Evolutionary conservation across 1,284 basidiomycete species (phyloP), one percentile per base, ranked within the genome.

Genomic region (Moesziomyces aphidis): DNA sequence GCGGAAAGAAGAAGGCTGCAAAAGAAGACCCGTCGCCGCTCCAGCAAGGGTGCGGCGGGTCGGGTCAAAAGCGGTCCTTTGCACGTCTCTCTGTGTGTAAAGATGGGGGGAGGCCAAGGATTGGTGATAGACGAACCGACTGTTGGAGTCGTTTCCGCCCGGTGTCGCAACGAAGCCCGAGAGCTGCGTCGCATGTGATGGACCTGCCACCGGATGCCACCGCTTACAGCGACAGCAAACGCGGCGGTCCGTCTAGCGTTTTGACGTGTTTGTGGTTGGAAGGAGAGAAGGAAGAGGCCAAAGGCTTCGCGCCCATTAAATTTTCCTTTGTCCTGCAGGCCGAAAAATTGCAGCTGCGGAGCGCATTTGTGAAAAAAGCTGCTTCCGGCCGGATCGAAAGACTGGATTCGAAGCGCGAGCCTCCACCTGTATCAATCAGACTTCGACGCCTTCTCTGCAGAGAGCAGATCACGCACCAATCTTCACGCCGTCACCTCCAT

Each of bases 41-140:
- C 39, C 39, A 19, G 39, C 19, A 19, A 42, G 1, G 39, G 39
- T 42, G 39, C 21, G 31, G n/a, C 21, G 55, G 65, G 42, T 49
- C 49, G 45, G 36, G 42, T 47, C 26, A 23, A 34, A 67, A 74
- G 73, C 73, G 73, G 73, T 75, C 73, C 73, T 75, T 75, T 71
- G 73, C 68, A 47, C 67, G 73, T 75, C 68, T 75, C 73, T 75
- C 73, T 48, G 22, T 21, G 21, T 43, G 21, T 43, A 50, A 49
- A 46, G 15, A 44, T 22, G 44, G 31, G 42, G 26, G 36, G 21
- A 23, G 36, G 31, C 13, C 39, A 34, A 42, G 49, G 21, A 23
- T 42, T 22, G 31, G 31, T 34, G 31, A 34, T 34, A 28, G 13
- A 34, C 11, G 39, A 5, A 45, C 44, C 22, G 17, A 34, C 17